These are phyloP conservation scores for Rossbeevera mucosa DNA, from an alignment of 768 basidiomycete species.

Conservation along the genomic window DNA sequence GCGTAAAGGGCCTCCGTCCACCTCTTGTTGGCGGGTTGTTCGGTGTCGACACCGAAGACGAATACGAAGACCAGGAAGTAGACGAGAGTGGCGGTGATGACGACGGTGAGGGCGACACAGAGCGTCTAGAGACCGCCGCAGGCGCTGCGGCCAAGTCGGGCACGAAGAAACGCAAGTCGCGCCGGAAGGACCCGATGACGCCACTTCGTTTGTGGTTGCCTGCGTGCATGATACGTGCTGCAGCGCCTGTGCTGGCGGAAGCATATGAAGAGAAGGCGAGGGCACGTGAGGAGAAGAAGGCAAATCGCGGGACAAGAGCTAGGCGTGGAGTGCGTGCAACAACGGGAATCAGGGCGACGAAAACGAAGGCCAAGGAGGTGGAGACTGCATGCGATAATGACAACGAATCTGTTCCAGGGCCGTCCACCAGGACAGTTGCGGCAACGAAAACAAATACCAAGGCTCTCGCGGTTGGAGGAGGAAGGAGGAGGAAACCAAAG, in stretches of 20 bases:
- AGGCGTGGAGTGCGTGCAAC: slow-evolving; percentile 3
- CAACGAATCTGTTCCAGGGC: not conserved
- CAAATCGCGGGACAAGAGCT: slow-evolving; percentile 20
- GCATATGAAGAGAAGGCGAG: slow-evolving; percentile 56
- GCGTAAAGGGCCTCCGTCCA: slow-evolving; percentile 59
- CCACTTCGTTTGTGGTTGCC: slow-evolving; percentile 78
- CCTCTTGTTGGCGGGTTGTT: slow-evolving; percentile 35
- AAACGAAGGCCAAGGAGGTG: not conserved
- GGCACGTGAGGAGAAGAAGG: slow-evolving; percentile 45
- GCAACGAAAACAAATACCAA: slow-evolving; percentile 10
- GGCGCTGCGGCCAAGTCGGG: slow-evolving; percentile 16
- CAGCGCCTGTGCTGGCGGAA: slow-evolving; percentile 59
- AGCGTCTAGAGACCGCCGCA: slow-evolving; percentile 26
- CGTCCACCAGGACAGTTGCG: slow-evolving; percentile 3
- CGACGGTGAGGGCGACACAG: not conserved
- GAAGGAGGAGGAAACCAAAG: slow-evolving; percentile 19
- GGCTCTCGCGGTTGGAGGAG: not conserved
- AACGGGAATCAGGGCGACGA: not conserved
- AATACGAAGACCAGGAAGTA: slow-evolving; percentile 41
- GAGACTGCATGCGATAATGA: not conserved
- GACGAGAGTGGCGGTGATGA: slow-evolving; percentile 44
- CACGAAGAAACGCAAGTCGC: slow-evolving; percentile 22
- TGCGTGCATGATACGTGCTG: slow-evolving; percentile 67
- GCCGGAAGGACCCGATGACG: slow-evolving; percentile 39
- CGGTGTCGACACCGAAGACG: slow-evolving; percentile 44